Evolutionary conservation across 257 asterid genomes (phyloP), one percentile per base, ranked within the genome.

Genomic region (Solanum acaule): DNA sequence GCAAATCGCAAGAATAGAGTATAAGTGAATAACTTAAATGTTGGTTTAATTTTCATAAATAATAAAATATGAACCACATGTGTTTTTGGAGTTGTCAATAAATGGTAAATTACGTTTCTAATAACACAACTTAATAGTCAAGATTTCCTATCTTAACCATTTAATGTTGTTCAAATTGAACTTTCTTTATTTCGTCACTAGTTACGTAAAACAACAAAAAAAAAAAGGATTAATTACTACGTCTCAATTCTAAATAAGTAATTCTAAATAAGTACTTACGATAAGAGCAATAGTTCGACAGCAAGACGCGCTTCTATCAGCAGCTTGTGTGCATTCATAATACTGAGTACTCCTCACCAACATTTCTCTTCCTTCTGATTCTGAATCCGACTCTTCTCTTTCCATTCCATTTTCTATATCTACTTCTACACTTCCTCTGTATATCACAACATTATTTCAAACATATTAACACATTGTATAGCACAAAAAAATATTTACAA

Each of bases 241-340:
- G n/a, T 29, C 8, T 71, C 38, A 71, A 71, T 16, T 4, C 25
- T 34, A 71, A 71, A 31, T 16, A 71, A 71, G n/a, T n/a, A n/a
- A n/a, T n/a, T n/a, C n/a, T n/a, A n/a, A 29, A 29, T 2, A 29
- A 29, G 8, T 89, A 63, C 98, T 93, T 92, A 97, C 98, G 10
- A 93, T 87, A 46, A 94, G 93, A 91, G 96, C 98, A 76, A 93
- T 88, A 40, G 90, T 90, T 95, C 92, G 94, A 92, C 98, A 96
- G 87, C 93, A 94, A 65, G 95, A 89, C 84, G 90, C 95, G 86
- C 91, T 93, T 87, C 90, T 89, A 86, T 95, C 92, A 3, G 90
- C 94, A 4, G 88, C 93, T 42, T 91, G 90, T 59, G 89, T 89
- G 86, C 93, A 89, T 63, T 92, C 93, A 2, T 88, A 85, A 86